Evolutionary conservation across 176 grass and related monocot species (phyloP).

Genomic region (Musa itinerans): DNA sequence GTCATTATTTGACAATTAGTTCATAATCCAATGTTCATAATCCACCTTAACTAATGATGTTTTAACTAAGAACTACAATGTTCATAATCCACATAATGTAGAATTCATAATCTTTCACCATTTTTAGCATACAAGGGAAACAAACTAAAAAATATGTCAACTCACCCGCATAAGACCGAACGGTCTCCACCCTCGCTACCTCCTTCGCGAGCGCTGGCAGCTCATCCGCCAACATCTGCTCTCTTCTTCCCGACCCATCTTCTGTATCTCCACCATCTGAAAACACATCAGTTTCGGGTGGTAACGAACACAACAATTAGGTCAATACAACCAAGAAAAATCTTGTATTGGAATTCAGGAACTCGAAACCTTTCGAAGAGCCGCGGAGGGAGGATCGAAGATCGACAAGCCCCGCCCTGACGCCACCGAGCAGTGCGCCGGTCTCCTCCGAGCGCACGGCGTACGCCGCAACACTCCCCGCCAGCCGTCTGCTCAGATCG

Average conservation of each 20-base stretch:
- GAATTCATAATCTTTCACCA: not conserved
- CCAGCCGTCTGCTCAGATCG: constrained; percentile 27
- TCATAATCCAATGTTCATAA: too few relatives aligned
- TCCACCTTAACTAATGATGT: too few relatives aligned
- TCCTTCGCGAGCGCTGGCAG: constrained; percentile 70
- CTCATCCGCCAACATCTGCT: constrained; percentile 39
- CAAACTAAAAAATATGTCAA: too few relatives aligned
- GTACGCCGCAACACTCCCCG: constrained; percentile 24
- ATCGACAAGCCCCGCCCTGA: constrained; percentile 34
- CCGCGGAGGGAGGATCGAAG: constrained; percentile 24
- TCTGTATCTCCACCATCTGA: constrained; percentile 27
- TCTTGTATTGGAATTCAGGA: not conserved
- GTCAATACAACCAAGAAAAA: not conserved
- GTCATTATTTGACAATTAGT: too few relatives aligned
- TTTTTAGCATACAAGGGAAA: not conserved
- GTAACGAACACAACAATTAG: not conserved
- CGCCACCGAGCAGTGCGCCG: constrained; percentile 22
- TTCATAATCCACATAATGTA: not conserved
- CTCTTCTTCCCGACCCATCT: constrained; percentile 18
- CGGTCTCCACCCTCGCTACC: constrained; percentile 69
- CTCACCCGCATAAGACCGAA: constrained; percentile 58
- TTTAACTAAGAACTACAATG: not conserved
- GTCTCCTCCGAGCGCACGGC: constrained; percentile 30
- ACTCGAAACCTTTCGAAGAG: constrained; percentile 24
- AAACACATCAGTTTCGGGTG: not conserved